These are phyloP conservation scores for Boletus vermiculosoides DNA, from an alignment of 768 basidiomycete genomes.

Conservation along the genomic window DNA sequence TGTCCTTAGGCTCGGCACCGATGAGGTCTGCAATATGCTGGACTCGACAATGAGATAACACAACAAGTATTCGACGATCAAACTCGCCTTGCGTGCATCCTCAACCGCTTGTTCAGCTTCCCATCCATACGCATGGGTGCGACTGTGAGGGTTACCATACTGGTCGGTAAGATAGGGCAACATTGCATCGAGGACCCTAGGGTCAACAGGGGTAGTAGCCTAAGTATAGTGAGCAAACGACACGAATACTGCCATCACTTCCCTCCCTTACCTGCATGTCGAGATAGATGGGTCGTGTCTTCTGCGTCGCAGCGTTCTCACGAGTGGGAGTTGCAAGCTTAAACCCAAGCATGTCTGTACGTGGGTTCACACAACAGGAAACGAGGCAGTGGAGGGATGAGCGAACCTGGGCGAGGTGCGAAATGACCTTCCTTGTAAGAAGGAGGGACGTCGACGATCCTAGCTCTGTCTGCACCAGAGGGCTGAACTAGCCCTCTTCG, in stretches of 20 bases:
- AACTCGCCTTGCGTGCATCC: constrained; percentile 74
- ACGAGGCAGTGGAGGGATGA: neutral
- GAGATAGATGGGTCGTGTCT: constrained; percentile 89
- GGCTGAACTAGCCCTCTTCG: constrained; percentile 75
- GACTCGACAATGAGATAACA: neutral
- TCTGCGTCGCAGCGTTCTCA: constrained; percentile 55
- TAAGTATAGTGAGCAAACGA: constrained; percentile 31
- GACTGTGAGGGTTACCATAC: constrained; percentile 96
- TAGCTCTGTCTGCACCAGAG: constrained; percentile 78
- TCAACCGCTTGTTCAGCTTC: constrained; percentile 96
- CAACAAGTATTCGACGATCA: constrained; percentile 8
- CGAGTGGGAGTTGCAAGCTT: constrained; percentile 66
- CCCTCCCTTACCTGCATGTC: constrained; percentile 82
- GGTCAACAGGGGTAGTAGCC: constrained; percentile 98
- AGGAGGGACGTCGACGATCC: constrained; percentile 77
- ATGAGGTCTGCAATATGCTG: constrained; percentile 90
- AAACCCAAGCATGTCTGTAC: constrained; percentile 84
- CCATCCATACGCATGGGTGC: constrained; percentile 99
- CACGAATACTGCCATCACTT: neutral
- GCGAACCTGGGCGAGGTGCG: constrained; percentile 64
- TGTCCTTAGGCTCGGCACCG: constrained; percentile 92
- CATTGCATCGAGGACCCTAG: constrained; percentile 96
- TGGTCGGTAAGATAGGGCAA: constrained; percentile 92
- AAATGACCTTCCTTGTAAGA: constrained; percentile 69
- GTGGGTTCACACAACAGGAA: neutral